Conservation (phyloP, 2,329 filamentous ascomycete species). For the Colletotrichum sp. region DNA sequence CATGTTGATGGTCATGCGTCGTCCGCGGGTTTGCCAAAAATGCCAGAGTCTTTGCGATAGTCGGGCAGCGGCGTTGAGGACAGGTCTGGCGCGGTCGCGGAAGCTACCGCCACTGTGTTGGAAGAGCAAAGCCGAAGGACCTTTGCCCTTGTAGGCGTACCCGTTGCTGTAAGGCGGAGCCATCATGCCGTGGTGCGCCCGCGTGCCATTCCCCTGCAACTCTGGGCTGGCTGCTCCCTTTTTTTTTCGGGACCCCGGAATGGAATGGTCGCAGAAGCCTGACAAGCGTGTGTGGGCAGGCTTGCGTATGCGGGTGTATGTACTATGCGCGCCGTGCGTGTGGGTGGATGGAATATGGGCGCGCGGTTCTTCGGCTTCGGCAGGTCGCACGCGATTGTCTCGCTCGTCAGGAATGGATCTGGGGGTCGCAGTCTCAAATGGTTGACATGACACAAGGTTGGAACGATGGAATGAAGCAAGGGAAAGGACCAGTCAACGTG, state of each 20-base stretch:
- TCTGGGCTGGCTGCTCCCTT: background rate
- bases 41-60: conserved; percentile 1
- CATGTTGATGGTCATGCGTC: conserved; percentile 8
- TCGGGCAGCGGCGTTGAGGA: background rate
- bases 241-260: conserved; percentile 8
- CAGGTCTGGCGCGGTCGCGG: conserved; percentile 19
- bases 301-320: conserved; percentile 2
- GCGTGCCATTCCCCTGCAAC: conserved; percentile 31
- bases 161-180: conserved; percentile 44
- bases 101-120: conserved; percentile 23
- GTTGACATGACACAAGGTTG: background rate
- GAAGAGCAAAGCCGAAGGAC: background rate
- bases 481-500: background rate
- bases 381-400: conserved; percentile 10
- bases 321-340: background rate
- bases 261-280: conserved; percentile 1
- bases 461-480: background rate
- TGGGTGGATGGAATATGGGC: background rate
- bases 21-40: conserved; percentile 17
- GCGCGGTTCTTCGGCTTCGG: background rate
- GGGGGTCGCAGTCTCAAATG: background rate
- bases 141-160: conserved; percentile 13
- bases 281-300: background rate
- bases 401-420: background rate
- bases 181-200: conserved; percentile 23